phyloP scores from a whole-genome alignment of 805 yeast genomes.

The Torulaspora gathmanii region DNA sequence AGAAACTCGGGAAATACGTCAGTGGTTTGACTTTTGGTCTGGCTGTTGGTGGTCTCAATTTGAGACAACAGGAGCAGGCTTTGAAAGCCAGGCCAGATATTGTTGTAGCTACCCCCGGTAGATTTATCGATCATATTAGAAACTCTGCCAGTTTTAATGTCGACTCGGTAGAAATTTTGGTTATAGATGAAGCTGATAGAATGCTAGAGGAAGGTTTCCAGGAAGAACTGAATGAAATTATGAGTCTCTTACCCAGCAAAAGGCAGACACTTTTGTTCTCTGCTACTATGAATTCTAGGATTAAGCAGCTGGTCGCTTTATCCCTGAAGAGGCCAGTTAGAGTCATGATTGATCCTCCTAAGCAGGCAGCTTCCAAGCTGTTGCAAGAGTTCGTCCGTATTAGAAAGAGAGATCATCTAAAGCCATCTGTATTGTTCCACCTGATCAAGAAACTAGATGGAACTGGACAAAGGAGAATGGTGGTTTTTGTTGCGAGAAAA shows the following conservation, averaged over 20 bases:
- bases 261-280: slow-evolving; percentile 93
- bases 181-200: slow-evolving; percentile 97
- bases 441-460: slow-evolving; percentile 64
- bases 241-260: slow-evolving; percentile 79
- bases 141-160: slow-evolving; percentile 91
- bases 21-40: slow-evolving; percentile 78
- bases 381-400: slow-evolving; percentile 92
- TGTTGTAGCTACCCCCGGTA: slow-evolving; percentile 97
- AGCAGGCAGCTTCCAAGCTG: slow-evolving; percentile 85
- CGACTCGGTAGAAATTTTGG: slow-evolving; percentile 86
- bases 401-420: slow-evolving; percentile 77
- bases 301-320: slow-evolving; percentile 80
- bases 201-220: slow-evolving; percentile 99
- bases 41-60: slow-evolving; percentile 96
- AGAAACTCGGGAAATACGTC: slow-evolving; percentile 72
- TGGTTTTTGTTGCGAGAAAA: slow-evolving; percentile 88
- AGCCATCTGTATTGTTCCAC: slow-evolving; percentile 76
- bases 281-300: slow-evolving; percentile 95
- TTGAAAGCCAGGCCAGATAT: slow-evolving; percentile 89
- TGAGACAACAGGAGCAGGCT: slow-evolving; percentile 93
- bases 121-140: slow-evolving; percentile 94
- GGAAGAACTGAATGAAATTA: slow-evolving; percentile 85
- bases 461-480: slow-evolving; percentile 61
- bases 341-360: slow-evolving; percentile 95
- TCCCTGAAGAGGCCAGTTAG: slow-evolving; percentile 88